phyloP scores from a whole-genome alignment of 1,139 yeast genomes.

The Zygoascus meyerae region DNA sequence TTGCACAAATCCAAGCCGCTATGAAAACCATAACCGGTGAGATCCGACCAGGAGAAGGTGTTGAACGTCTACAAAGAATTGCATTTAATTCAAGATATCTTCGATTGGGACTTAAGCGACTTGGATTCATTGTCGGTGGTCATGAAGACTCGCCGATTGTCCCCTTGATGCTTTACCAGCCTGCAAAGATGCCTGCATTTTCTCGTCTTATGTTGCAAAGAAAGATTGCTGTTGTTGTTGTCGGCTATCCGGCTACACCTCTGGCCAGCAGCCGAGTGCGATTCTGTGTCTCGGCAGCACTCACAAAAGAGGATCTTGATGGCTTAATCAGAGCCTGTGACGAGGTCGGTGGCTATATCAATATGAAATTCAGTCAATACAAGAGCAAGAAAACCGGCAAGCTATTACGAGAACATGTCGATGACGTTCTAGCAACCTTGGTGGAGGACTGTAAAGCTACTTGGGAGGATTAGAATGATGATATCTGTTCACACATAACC shows the following conservation, averaged over 20 bases:
- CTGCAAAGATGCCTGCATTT: constrained; percentile 90
- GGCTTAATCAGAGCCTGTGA: constrained; percentile 63
- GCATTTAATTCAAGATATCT: constrained; percentile 94
- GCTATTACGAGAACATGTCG: constrained; percentile 71
- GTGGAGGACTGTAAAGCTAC: constrained; percentile 48
- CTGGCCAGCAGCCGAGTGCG: constrained; percentile 85
- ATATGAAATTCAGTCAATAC: constrained; percentile 58
- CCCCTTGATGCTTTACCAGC: constrained; percentile 80
- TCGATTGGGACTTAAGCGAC: constrained; percentile 79
- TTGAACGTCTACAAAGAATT: constrained; percentile 82
- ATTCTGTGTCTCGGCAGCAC: constrained; percentile 85
- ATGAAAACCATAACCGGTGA: constrained; percentile 74
- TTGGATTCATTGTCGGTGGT: constrained; percentile 92
- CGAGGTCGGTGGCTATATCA: constrained; percentile 72
- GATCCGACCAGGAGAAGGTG: constrained; percentile 87
- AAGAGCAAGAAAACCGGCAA: constrained; percentile 34
- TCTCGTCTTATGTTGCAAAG: constrained; percentile 73
- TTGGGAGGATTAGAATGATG: constrained; percentile 4
- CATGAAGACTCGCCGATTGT: constrained; percentile 96
- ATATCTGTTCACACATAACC: neutral
- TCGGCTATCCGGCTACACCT: constrained; percentile 97
- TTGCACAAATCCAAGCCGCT: constrained; percentile 81
- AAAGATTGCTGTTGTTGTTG: constrained; percentile 90
- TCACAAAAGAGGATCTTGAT: constrained; percentile 92
- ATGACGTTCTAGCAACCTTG: constrained; percentile 67